Evolutionary conservation across 306 rosid genomes (phyloP).

Genomic region (Luffa acutangula): DNA sequence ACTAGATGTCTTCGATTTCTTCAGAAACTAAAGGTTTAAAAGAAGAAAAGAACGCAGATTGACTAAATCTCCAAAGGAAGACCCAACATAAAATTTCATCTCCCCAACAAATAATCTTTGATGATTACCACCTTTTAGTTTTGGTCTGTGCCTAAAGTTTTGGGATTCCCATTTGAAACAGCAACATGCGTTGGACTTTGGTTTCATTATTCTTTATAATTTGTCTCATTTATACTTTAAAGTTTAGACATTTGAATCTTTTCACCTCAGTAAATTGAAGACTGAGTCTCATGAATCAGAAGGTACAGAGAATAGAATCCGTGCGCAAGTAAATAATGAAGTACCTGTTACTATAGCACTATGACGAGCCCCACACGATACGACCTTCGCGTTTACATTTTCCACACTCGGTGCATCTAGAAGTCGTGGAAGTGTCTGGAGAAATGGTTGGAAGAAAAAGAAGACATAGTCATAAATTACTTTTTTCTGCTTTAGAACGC

Average conservation of each 20-base stretch:
- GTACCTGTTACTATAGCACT: conserved; percentile 72
- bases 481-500: background rate
- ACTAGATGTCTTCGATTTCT: background rate
- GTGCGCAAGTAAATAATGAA: background rate
- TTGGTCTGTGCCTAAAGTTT: background rate
- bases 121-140: background rate
- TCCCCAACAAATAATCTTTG: background rate
- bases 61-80: background rate
- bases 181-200: background rate
- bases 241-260: background rate
- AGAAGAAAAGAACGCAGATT: background rate
- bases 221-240: background rate
- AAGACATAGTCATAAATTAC: background rate
- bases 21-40: background rate
- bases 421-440: conserved; percentile 74
- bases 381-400: conserved; percentile 42
- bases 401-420: conserved; percentile 77
- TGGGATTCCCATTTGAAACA: background rate
- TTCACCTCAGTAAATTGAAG: background rate
- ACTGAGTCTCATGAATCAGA: background rate
- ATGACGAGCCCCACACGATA: conserved; percentile 97
- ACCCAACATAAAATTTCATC: background rate
- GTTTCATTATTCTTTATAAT: background rate
- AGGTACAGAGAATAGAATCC: background rate
- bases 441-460: background rate